Conservation (phyloP, 2,329 filamentous ascomycete species). For the Exophiala dermatitidis region DNA sequence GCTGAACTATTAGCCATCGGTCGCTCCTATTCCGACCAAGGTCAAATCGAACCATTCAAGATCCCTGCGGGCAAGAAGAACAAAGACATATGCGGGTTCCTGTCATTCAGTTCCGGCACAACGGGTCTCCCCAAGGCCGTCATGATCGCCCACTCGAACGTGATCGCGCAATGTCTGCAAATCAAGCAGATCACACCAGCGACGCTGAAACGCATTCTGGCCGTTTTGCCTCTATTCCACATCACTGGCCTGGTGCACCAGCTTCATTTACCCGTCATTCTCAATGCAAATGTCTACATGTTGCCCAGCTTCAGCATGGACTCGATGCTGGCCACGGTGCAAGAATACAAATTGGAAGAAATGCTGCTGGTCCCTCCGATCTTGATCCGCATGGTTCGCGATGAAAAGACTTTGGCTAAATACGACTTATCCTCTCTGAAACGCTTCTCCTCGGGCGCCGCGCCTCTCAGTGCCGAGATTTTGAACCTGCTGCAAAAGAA, state of each 20-base stretch:
- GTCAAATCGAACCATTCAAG: slow-evolving; percentile 44
- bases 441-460: slow-evolving; percentile 55
- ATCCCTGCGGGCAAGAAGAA: slow-evolving; percentile 50
- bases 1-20: slow-evolving; percentile 32
- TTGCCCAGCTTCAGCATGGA: slow-evolving; percentile 58
- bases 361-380: slow-evolving; percentile 55
- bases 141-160: slow-evolving; percentile 43
- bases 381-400: slow-evolving; percentile 53
- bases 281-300: slow-evolving; percentile 62
- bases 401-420: slow-evolving; percentile 43
- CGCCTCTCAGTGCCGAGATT: slow-evolving; percentile 52
- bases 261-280: slow-evolving; percentile 54
- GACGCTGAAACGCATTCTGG: slow-evolving; percentile 47
- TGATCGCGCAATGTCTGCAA: slow-evolving; percentile 56
- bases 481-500: slow-evolving; percentile 49
- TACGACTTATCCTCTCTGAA: slow-evolving; percentile 53
- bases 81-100: slow-evolving; percentile 47
- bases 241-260: slow-evolving; percentile 58
- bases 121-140: slow-evolving; percentile 32
- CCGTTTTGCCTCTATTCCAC: slow-evolving; percentile 55
- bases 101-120: slow-evolving; percentile 33
- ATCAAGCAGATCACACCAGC: slow-evolving; percentile 46
- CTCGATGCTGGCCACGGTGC: slow-evolving; percentile 48
- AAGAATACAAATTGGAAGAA: slow-evolving; percentile 49
- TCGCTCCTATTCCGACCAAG: slow-evolving; percentile 29